Percentiles rank a stretch among this genome's conserved stretches.
phyloP scores from a whole-genome alignment of 805 yeast genomes.

The Kockiozyma suomiensis region DNA sequence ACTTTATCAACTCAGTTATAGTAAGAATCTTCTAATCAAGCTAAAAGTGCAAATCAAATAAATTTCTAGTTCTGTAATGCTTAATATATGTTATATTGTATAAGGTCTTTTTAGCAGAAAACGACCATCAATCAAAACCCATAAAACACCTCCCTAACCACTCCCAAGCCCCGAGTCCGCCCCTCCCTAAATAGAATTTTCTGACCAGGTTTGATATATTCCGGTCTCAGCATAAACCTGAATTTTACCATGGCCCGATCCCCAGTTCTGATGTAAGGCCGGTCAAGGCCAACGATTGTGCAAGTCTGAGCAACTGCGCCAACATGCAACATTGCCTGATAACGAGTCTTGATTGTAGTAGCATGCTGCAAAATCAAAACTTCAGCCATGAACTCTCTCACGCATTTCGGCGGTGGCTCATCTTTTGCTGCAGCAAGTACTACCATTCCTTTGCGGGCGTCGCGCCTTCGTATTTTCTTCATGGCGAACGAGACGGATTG shows the following conservation, averaged over 20 bases:
- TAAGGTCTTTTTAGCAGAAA: no score
- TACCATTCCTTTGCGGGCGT: constrained; percentile 35
- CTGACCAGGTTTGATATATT: constrained; percentile 30
- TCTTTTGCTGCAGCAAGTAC: constrained; percentile 15
- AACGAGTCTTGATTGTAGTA: constrained; percentile 31
- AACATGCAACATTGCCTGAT: constrained; percentile 35
- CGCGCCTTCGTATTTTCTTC: constrained; percentile 27
- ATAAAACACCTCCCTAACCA: constrained; percentile 28
- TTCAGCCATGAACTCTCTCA: constrained; percentile 33
- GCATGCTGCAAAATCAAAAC: constrained; percentile 34
- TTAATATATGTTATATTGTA: no score
- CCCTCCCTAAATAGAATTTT: constrained; percentile 34
- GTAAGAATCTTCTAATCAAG: no score
- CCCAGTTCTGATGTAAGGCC: constrained; percentile 33
- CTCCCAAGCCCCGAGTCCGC: constrained; percentile 34
- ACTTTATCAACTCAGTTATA: no score
- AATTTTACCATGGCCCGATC: constrained; percentile 33
- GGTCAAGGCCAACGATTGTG: constrained; percentile 29
- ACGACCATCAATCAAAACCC: constrained; percentile 4
- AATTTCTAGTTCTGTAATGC: no score
- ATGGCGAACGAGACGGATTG: constrained; percentile 33
- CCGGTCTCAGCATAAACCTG: constrained; percentile 31
- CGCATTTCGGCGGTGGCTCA: constrained; percentile 22
- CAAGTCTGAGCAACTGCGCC: constrained; percentile 35
- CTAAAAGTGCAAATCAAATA: no score